These are phyloP conservation scores for Dothiorella sarmentorum DNA, from an alignment of 2,329 filamentous ascomycete genomes.

Conservation along the genomic window DNA sequence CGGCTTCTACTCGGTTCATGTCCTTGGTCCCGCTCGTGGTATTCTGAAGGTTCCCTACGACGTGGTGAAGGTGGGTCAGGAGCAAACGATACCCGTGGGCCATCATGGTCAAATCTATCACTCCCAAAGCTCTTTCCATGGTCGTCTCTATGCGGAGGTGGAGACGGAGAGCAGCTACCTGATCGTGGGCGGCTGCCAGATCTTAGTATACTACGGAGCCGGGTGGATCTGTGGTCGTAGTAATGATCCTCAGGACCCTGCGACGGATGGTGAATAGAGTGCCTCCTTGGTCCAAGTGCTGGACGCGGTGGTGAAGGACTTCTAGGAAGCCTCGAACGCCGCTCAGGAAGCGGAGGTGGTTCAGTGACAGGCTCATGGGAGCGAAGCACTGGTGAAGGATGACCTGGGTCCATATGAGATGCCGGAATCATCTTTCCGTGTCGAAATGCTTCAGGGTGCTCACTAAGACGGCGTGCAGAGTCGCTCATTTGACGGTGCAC, in stretches of 20 bases:
- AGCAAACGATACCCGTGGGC: slow-evolving; percentile 4
- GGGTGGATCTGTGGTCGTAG: not conserved
- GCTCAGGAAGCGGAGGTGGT: slow-evolving; percentile 16
- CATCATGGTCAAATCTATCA: not conserved
- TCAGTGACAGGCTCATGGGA: not conserved
- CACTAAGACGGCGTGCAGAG: slow-evolving; percentile 26
- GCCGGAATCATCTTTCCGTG: slow-evolving; percentile 1
- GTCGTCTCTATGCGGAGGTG: not conserved
- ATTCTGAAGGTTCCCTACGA: not conserved
- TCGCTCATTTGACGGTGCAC: slow-evolving; percentile 18
- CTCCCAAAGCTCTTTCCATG: not conserved
- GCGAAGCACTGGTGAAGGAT: not conserved
- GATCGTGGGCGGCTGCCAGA: slow-evolving; percentile 20
- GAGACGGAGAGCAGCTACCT: slow-evolving; percentile 22
- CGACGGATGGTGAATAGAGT: slow-evolving; percentile 17
- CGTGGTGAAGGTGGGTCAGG: not conserved
- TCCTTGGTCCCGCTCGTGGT: not conserved
- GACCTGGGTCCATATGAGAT: not conserved
- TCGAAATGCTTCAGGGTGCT: slow-evolving; percentile 26
- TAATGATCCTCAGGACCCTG: not conserved
- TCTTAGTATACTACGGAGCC: slow-evolving; percentile 29
- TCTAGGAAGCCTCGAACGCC: not conserved
- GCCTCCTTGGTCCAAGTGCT: slow-evolving; percentile 15
- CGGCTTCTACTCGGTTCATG: not conserved
- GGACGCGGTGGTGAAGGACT: slow-evolving; percentile 22